Conservation (phyloP, 2,329 filamentous ascomycete genomes). For the Diatrype stigma region DNA sequence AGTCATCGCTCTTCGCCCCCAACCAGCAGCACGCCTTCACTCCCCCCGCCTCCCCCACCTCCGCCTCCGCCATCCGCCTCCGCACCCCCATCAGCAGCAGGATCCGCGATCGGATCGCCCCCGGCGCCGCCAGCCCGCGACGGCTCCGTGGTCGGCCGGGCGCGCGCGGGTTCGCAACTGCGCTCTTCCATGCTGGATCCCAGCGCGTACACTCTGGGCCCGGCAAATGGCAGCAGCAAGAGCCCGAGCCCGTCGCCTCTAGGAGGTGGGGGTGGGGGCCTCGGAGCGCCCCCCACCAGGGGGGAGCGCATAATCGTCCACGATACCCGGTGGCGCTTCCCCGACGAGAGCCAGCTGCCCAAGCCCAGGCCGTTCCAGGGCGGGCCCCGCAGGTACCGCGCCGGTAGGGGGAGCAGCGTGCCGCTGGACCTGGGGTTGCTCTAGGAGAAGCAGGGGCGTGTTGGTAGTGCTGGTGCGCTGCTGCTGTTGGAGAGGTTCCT, state of each 20-base stretch:
- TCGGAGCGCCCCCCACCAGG: constrained; percentile 14
- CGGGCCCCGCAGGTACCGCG: constrained; percentile 75
- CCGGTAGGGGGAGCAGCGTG: constrained; percentile 89
- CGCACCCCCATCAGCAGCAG: too few species aligned
- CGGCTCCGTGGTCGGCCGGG: constrained; percentile 31
- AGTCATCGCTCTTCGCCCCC: constrained; percentile 27
- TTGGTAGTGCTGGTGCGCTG: too few species aligned
- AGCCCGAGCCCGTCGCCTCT: constrained; percentile 42
- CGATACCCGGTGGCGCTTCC: constrained; percentile 82
- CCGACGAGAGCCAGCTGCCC: constrained; percentile 74
- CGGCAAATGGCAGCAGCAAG: constrained; percentile 42
- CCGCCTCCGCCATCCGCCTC: constrained; percentile 39
- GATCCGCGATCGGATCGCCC: constrained; percentile 29
- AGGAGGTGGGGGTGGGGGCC: constrained; percentile 8
- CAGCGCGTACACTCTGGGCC: constrained; percentile 68
- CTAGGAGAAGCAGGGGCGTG: constrained; percentile 23
- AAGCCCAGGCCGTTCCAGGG: constrained; percentile 78
- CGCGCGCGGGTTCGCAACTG: constrained; percentile 42
- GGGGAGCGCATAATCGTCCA: constrained; percentile 55
- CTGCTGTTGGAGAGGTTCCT: too few species aligned
- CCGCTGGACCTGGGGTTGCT: constrained; percentile 74
- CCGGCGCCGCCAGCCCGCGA: constrained; percentile 17
- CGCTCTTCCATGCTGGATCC: constrained; percentile 66
- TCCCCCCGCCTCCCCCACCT: constrained; percentile 34
- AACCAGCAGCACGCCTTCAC: constrained; percentile 31